Conservation (phyloP, 2,329 filamentous ascomycete species). For the Hawksworthiomyces lignivorus region DNA sequence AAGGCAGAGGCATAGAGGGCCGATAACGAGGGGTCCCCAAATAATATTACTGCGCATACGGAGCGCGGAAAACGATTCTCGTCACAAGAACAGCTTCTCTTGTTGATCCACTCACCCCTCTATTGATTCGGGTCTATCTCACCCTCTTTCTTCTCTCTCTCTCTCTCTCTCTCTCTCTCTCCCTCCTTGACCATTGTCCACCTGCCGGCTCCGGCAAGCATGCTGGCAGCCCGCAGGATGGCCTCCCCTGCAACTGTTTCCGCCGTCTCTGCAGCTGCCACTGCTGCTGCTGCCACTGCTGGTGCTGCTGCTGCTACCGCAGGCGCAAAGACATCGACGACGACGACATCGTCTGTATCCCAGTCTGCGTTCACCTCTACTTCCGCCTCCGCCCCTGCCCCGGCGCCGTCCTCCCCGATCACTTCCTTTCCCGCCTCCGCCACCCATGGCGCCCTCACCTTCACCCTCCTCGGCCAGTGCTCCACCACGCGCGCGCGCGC, state of each 20-base stretch:
- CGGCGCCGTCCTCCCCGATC: slow-evolving; percentile 4
- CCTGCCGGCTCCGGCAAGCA: slow-evolving; percentile 1
- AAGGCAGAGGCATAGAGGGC: too few relatives aligned
- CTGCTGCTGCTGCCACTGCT: not conserved
- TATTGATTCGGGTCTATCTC: too few relatives aligned
- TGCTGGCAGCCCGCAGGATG: slow-evolving; percentile 20
- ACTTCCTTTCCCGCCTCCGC: slow-evolving; percentile 12
- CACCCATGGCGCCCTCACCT: slow-evolving; percentile 23
- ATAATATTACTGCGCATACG: too few relatives aligned
- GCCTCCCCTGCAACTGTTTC: slow-evolving; percentile 10
- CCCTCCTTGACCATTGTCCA: too few relatives aligned
- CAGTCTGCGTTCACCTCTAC: not conserved
- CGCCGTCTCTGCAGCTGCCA: slow-evolving; percentile 6
- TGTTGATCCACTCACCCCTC: too few relatives aligned
- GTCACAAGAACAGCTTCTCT: too few relatives aligned
- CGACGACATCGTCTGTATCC: too few relatives aligned
- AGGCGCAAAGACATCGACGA: too few relatives aligned
- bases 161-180: not conserved
- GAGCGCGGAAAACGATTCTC: too few relatives aligned
- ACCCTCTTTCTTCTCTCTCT: not conserved
- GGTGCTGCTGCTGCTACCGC: not conserved
- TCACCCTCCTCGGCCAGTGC: slow-evolving; percentile 21
- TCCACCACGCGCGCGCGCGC: slow-evolving; percentile 88
- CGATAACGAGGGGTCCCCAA: too few relatives aligned
- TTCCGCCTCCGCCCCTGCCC: not conserved